Base-by-base conservation (phyloP, 1,284 basidiomycete species). In the Naganishia liquefaciens region DNA sequence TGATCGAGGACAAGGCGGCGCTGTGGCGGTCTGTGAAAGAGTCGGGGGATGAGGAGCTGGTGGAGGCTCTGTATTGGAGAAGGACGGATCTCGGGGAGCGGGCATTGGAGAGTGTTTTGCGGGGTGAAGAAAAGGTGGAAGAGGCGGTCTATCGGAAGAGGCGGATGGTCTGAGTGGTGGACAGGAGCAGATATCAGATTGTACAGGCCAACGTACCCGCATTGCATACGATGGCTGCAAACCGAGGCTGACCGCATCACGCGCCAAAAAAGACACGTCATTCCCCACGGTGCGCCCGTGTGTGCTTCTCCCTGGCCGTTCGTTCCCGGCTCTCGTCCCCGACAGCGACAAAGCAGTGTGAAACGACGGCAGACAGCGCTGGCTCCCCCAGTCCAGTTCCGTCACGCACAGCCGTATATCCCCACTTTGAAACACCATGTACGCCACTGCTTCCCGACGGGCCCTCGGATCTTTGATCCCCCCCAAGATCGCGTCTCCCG, bases 401-500 rank as follows among this genome's bases (percentile, higher is more conserved):
- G 28, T 19, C 47, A 33, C n/a, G 25, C 64, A 53, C 50, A 51
- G 40, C 51, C 42, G 47, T 43, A 57, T 52, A 37, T 49, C 39
- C 54, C 23, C 25, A 60, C 39, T 19, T 25, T 23, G 11, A 21
- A 46, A 33, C 28, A 63, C 46, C 21, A 94, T 94, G 91, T 85
- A 88, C 82, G 84, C 90, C 71, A 86, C 91, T 68, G 86, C 90
- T 80, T 82, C 87, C 78, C 88, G 90, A 77, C 88, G 89, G 76
- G 85, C 88, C 75, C 86, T 93, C 72, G 84, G 84, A 71, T 86
- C 87, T 64, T 85, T 95, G 68, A 87, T 96, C 73, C 93, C 93
- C 51, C 93, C 93, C 63, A 97, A 97, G 83, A 89, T 97, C 75
- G 93, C 93, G 63, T 91, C 93, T 25, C 93, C 93, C 4, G 84